A percentile compares a stretch with the other conserved stretches of the same genome.
Evolutionary conservation across 2,329 filamentous ascomycete genomes (phyloP).

Genomic region (Cryphonectria parasitica): DNA sequence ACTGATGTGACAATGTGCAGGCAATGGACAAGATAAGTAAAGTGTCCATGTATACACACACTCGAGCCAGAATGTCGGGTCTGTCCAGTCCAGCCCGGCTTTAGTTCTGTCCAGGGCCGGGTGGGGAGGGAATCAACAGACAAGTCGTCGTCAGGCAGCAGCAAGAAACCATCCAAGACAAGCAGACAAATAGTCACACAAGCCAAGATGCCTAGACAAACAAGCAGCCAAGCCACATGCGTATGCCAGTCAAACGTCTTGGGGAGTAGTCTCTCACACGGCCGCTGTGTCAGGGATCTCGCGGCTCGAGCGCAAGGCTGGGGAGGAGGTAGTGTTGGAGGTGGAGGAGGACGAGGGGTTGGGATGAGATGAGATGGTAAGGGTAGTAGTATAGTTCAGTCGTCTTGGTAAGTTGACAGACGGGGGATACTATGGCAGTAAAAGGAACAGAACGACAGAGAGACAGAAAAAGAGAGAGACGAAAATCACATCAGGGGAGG

Average conservation of each 20-base stretch:
- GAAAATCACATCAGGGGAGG: not conserved
- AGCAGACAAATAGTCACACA: constrained; percentile 1
- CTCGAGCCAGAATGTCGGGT: not conserved
- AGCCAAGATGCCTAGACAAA: constrained; percentile 17
- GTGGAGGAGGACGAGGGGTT: constrained; percentile 1
- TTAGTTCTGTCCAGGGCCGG: not conserved
- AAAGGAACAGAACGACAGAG: not conserved
- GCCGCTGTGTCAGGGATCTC: constrained; percentile 14
- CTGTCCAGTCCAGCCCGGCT: not conserved
- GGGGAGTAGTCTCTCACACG: constrained; percentile 23
- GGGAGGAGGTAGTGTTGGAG: not conserved
- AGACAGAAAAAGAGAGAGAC: not conserved
- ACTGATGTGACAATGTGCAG: not conserved
- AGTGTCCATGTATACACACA: not conserved
- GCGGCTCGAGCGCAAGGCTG: constrained; percentile 10
- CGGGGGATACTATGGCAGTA: not conserved
- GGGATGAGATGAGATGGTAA: not conserved
- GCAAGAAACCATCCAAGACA: too few relatives aligned
- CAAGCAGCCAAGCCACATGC: constrained; percentile 26
- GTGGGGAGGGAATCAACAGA: not conserved
- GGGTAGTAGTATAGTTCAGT: not conserved
- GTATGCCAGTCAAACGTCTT: constrained; percentile 24
- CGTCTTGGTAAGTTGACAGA: not conserved
- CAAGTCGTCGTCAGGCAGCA: not conserved
- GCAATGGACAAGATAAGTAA: not conserved